Evolutionary conservation across 164 flowering plant genomes (phyloP).

Genomic region (Vitis rotundifolia): DNA sequence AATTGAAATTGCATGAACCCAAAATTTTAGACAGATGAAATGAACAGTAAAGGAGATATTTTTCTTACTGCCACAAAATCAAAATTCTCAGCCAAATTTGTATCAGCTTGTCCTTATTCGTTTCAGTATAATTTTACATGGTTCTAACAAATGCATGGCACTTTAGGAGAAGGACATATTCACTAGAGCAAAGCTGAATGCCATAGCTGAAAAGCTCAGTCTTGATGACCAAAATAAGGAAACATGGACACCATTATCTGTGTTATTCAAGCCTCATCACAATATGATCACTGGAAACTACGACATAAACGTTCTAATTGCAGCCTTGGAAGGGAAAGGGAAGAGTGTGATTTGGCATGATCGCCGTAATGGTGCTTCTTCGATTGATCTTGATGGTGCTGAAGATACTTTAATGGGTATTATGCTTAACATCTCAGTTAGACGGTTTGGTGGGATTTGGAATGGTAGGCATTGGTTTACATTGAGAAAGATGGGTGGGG

Average conservation of each 20-base stretch:
- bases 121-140: neutral
- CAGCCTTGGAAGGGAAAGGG: conserved; percentile 78
- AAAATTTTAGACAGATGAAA: no score
- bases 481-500: conserved; percentile 57
- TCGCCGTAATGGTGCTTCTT: conserved; percentile 61
- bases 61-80: no score
- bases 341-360: conserved; percentile 92
- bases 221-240: conserved; percentile 51
- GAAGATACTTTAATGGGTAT: conserved; percentile 69
- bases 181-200: conserved; percentile 60
- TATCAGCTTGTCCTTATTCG: neutral
- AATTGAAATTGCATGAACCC: no score
- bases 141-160: neutral
- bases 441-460: conserved; percentile 75
- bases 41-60: no score
- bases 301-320: conserved; percentile 81
- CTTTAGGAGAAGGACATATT: conserved; percentile 70
- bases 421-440: conserved; percentile 72
- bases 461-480: conserved; percentile 85
- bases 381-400: conserved; percentile 52
- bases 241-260: conserved; percentile 59
- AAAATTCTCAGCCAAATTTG: no score
- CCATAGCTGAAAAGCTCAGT: conserved; percentile 56
- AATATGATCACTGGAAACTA: conserved; percentile 86
- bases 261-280: conserved; percentile 83